These are phyloP conservation scores for Cordyceps javanica DNA, from an alignment of 2,329 filamentous ascomycete genomes.

Conservation along the genomic window DNA sequence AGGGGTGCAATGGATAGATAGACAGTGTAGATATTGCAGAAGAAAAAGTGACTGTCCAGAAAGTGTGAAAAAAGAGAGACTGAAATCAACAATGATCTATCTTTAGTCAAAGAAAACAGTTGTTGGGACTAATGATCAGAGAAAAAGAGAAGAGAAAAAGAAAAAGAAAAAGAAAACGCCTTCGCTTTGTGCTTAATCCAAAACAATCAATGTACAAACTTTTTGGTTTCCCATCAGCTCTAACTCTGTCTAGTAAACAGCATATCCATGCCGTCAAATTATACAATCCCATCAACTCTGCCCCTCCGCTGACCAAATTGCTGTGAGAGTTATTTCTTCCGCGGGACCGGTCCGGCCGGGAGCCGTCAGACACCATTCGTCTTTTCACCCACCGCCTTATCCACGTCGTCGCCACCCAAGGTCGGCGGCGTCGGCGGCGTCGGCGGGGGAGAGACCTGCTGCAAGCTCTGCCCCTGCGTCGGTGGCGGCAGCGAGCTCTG, in stretches of 20 bases:
- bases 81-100: neutral
- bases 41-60: no score
- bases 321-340: neutral
- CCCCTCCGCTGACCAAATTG: no score
- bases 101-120: neutral
- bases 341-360: neutral
- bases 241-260: neutral
- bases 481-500: neutral
- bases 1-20: no score
- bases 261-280: neutral
- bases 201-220: neutral
- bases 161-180: neutral
- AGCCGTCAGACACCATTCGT: neutral
- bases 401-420: neutral
- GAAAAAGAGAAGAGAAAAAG: neutral
- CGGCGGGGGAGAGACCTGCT: neutral
- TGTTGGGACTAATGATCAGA: neutral
- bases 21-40: no score
- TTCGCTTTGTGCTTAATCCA: constrained; percentile 1
- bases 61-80: neutral
- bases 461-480: neutral
- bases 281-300: neutral
- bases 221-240: neutral
- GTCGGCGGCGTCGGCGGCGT: constrained; percentile 6
- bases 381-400: neutral